These are phyloP conservation scores for Penicillium capsulatum DNA, from an alignment of 2,329 filamentous ascomycete species.

Conservation along the genomic window DNA sequence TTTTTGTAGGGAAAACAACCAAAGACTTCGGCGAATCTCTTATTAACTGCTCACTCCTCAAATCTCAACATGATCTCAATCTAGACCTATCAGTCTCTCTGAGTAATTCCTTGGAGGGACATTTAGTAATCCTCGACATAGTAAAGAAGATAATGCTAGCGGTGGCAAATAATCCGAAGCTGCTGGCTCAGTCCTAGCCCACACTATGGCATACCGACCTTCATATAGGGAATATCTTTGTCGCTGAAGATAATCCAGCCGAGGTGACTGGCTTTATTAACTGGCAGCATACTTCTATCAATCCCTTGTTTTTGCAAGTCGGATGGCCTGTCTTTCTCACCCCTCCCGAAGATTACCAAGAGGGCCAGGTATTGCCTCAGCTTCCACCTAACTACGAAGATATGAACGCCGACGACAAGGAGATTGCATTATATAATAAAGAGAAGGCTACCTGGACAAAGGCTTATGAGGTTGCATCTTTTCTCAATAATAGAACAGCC, in stretches of 20 bases:
- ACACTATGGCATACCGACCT: conserved; percentile 20
- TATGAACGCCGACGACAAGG: conserved; percentile 15
- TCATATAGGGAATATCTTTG: conserved; percentile 32
- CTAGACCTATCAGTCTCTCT: conserved; percentile 1
- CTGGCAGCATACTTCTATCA: conserved; percentile 21
- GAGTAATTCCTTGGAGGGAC: conserved; percentile 1
- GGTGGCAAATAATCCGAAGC: conserved; percentile 7
- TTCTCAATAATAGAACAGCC: conserved; percentile 11
- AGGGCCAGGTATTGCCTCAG: conserved; percentile 14
- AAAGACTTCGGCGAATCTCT: conserved; percentile 2
- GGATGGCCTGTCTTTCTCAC: conserved; percentile 19
- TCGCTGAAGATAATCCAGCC: conserved; percentile 18
- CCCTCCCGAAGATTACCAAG: conserved; percentile 15
- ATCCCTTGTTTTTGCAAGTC: conserved; percentile 18
- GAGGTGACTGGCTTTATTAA: conserved; percentile 16
- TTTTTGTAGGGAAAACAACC: conserved; percentile 5
- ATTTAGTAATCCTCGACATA: conserved; percentile 6
- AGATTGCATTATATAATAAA: conserved; percentile 9
- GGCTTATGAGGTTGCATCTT: conserved; percentile 22
- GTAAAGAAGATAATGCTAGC: conserved; percentile 7
- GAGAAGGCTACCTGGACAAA: conserved; percentile 15
- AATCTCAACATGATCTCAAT: background rate
- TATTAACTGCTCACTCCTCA: conserved; percentile 2
- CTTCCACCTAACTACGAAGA: conserved; percentile 17
- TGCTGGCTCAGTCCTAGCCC: conserved; percentile 10